Evolutionary conservation across 2,329 filamentous ascomycete genomes (phyloP), one percentile per base, ranked within the genome.

Genomic region (Colletotrichum australisinense): DNA sequence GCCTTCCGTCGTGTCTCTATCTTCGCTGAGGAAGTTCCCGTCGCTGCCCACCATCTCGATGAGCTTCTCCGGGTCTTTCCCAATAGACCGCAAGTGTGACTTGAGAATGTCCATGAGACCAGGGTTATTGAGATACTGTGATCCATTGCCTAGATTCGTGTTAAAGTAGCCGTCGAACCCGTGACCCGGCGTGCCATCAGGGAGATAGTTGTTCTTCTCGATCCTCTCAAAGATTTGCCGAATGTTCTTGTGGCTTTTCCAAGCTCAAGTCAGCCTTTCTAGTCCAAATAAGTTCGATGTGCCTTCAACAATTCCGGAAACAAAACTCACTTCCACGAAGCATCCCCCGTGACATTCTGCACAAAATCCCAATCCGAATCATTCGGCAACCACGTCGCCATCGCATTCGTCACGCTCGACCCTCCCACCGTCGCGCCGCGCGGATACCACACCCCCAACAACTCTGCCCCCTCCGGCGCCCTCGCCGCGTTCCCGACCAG

Each of bases 361-460:
- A 93, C 87, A 75, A 87, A 81, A 53, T 90, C 83, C 80, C 88
- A 93, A 78, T 93, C 91, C 32, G 84, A 86, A 55, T 88, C 84
- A 63, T 89, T 86, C 0, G 91, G 90, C 69, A 90, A 87, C 28
- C 91, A 83, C 30, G 87, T 84, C 58, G 92, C 87, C 63, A 91
- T 80, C 7, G 89, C 90, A 53, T 91, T 91, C 80, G 93, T 91
- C 4, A 88, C 86, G 1, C 89, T 87, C 79, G 86, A 88, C 0
- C 86, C 86, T 4, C 86, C 86, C 0, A 88, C 79, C 0, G 85
- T 84, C 6, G 83, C 85, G 0, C 85, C 83, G 3, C 86, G 82
- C 0, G 86, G 86, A 68, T 88, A 88, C 66, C 84, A 79, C 7
- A 85, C 82, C 8, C 86, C 86, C 59, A 86, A 80, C 58, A 82